A percentile compares a stretch with the other conserved stretches of the same genome.
These are phyloP conservation scores for Pistacia vera DNA, from an alignment of 345 rosid species.

Conservation along the genomic window DNA sequence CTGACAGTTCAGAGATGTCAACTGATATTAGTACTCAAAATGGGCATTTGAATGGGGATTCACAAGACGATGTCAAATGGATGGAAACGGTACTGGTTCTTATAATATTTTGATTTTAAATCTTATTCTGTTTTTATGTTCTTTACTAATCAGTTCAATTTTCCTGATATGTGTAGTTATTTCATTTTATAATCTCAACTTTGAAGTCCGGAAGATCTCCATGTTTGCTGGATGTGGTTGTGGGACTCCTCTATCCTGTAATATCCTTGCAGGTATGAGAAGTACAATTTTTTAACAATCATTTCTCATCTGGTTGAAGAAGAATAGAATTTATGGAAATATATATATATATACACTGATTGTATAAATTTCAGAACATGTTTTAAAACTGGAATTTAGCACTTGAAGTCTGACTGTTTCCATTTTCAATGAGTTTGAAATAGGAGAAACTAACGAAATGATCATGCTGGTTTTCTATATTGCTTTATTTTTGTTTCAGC, in stretches of 20 bases:
- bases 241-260: slow-evolving; percentile 78
- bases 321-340: background rate
- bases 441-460: background rate
- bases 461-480: background rate
- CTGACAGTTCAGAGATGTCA: slow-evolving; percentile 55
- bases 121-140: slow-evolving; percentile 3
- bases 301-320: background rate
- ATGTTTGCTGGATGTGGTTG: slow-evolving; percentile 77
- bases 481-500: too few species aligned
- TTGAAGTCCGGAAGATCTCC: slow-evolving; percentile 97
- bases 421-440: background rate
- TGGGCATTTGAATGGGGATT: slow-evolving; percentile 54
- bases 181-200: slow-evolving; percentile 83
- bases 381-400: background rate
- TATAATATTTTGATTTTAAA: slow-evolving; percentile 4
- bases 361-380: background rate
- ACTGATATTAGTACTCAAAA: slow-evolving; percentile 44
- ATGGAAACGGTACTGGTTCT: slow-evolving; percentile 86
- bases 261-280: slow-evolving; percentile 83
- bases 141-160: slow-evolving; percentile 10
- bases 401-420: background rate
- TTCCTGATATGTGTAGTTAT: slow-evolving; percentile 51
- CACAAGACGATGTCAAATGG: slow-evolving; percentile 89
- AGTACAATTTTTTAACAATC: background rate
- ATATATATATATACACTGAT: background rate